Conservation (phyloP, 768 basidiomycete species). For the Ramaria sp. region DNA sequence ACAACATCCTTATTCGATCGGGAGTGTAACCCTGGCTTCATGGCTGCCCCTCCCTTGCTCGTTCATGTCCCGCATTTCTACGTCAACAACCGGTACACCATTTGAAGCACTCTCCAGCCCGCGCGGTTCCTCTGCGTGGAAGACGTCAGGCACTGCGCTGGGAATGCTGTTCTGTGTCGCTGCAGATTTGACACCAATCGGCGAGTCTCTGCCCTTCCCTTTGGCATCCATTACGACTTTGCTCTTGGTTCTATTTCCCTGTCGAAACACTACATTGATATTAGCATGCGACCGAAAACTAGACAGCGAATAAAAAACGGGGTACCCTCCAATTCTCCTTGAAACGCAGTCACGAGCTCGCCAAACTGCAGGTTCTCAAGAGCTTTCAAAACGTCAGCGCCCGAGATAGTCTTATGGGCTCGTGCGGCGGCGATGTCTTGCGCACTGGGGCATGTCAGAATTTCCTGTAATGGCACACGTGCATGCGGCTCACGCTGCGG, state of each 20-base stretch:
- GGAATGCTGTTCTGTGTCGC: neutral
- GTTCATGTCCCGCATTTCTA: neutral
- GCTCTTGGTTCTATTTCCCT: constrained; percentile 40
- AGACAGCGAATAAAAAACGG: constrained; percentile 2
- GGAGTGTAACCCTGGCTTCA: too few relatives aligned
- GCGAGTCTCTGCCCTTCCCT: constrained; percentile 5
- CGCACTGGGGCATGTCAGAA: constrained; percentile 37
- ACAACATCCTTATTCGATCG: too few relatives aligned
- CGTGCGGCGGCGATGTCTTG: constrained; percentile 81
- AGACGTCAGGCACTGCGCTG: neutral
- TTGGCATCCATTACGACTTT: constrained; percentile 22
- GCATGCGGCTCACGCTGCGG: constrained; percentile 31
- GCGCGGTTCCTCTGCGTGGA: neutral
- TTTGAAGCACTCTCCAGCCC: neutral
- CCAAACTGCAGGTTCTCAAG: constrained; percentile 70
- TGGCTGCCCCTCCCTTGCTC: neutral
- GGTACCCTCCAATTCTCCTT: constrained; percentile 54
- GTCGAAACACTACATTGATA: constrained; percentile 45
- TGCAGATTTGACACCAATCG: neutral
- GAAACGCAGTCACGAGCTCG: constrained; percentile 48
- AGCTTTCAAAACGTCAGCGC: constrained; percentile 83
- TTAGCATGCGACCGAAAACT: neutral
- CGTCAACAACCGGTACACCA: neutral
- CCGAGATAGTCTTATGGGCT: constrained; percentile 81
- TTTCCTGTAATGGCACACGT: neutral